A percentile compares a stretch with the other conserved stretches of the same genome.
phyloP scores from a whole-genome alignment of 2,329 filamentous ascomycete genomes.

The Penicillium corylophilum region DNA sequence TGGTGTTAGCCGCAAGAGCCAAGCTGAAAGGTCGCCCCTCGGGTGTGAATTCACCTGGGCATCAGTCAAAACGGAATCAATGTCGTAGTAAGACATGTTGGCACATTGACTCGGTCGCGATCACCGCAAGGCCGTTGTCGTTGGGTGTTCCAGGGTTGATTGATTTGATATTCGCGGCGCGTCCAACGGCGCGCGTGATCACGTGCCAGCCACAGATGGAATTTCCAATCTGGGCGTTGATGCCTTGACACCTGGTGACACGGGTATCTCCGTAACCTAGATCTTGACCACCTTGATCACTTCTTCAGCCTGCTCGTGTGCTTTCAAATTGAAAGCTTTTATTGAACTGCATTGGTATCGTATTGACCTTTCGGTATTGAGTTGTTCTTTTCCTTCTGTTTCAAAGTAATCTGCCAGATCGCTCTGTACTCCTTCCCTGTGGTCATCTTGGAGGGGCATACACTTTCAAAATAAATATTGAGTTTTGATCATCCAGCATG shows the following conservation, averaged over 20 bases:
- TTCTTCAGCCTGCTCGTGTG: too few species aligned
- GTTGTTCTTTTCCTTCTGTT: too few species aligned
- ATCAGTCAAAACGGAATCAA: constrained; percentile 49
- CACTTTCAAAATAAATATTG: too few species aligned
- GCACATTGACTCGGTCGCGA: constrained; percentile 7
- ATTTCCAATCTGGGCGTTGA: not conserved
- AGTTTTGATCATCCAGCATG: too few species aligned
- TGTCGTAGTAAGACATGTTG: constrained; percentile 48
- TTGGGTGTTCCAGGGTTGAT: not conserved
- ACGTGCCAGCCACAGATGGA: constrained; percentile 1
- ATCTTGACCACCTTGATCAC: not conserved
- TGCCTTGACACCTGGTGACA: not conserved
- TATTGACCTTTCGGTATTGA: too few species aligned
- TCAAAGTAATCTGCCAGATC: too few species aligned
- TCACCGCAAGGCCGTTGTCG: constrained; percentile 1
- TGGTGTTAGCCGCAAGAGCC: constrained; percentile 13
- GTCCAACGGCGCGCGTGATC: constrained; percentile 15
- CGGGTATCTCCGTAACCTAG: not conserved
- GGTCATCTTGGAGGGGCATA: too few species aligned
- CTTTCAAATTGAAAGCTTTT: too few species aligned
- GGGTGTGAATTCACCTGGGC: constrained; percentile 35
- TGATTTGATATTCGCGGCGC: constrained; percentile 4
- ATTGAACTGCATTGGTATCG: too few species aligned
- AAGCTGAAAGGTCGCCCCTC: not conserved
- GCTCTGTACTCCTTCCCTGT: too few species aligned